Evolutionary conservation across 2,329 filamentous ascomycete species (phyloP).

Genomic region (Myriangium duriaei): DNA sequence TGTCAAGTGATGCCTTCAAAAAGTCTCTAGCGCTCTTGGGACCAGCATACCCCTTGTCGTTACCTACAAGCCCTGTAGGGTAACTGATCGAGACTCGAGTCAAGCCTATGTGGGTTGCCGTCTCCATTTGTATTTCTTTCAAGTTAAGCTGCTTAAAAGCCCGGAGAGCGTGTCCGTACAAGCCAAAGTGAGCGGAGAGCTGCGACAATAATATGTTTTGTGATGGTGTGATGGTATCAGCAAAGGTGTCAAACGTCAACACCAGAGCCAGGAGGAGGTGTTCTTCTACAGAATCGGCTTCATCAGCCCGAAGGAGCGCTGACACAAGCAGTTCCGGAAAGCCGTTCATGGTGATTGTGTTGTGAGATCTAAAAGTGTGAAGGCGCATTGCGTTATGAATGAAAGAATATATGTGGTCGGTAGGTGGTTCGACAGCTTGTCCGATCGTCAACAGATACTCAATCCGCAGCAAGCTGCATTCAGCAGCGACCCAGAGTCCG

Average conservation of each 20-base stretch:
- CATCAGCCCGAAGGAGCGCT: background rate
- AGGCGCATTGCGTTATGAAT: background rate
- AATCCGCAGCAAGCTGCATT: background rate
- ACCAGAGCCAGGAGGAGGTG: background rate
- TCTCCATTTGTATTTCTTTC: constrained; percentile 27
- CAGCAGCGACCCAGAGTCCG: background rate
- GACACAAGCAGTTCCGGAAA: background rate
- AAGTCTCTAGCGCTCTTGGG: constrained; percentile 19
- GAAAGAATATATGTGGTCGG: background rate
- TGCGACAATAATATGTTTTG: constrained; percentile 12
- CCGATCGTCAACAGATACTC: constrained; percentile 2
- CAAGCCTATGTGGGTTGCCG: constrained; percentile 23
- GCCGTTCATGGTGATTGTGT: background rate
- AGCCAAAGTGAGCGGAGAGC: constrained; percentile 22
- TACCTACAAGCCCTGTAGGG: constrained; percentile 12
- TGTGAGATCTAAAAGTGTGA: background rate
- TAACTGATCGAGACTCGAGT: constrained; percentile 22
- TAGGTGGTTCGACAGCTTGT: background rate
- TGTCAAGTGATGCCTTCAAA: constrained; percentile 17
- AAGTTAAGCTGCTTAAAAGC: constrained; percentile 21
- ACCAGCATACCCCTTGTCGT: constrained; percentile 11
- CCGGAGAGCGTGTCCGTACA: constrained; percentile 20
- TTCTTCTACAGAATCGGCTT: background rate
- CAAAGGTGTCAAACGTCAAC: background rate
- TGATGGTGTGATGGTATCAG: no score